Conservation (phyloP, 805 yeast genomes). For the Scheffersomyces lignosus region DNA sequence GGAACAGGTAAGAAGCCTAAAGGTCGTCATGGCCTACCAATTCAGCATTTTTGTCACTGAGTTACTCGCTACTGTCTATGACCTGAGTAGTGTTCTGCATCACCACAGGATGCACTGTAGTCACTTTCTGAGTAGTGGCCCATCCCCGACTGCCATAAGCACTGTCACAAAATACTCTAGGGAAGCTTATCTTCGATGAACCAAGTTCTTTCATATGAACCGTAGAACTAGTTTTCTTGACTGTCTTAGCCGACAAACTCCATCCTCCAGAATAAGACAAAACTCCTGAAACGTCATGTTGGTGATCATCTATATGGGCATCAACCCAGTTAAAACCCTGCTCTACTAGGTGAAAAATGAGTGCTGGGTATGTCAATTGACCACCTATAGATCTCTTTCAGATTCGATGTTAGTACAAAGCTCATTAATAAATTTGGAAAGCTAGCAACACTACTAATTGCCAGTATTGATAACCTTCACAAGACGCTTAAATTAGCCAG, state of each 20-base stretch:
- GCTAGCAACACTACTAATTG: too few relatives aligned
- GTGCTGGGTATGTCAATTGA: too few relatives aligned
- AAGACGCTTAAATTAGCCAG: too few relatives aligned
- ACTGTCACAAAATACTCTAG: not conserved
- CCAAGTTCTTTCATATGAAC: not conserved
- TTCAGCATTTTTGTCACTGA: not conserved
- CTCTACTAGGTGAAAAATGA: too few relatives aligned
- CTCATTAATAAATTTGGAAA: too few relatives aligned
- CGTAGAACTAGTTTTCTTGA: not conserved
- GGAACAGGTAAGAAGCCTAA: not conserved
- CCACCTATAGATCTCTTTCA: too few relatives aligned
- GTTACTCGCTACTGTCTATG: not conserved
- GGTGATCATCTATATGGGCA: not conserved
- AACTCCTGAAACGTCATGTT: not conserved
- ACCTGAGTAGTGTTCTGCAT: too few relatives aligned
- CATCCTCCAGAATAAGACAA: not conserved
- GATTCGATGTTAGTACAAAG: too few relatives aligned
- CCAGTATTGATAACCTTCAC: too few relatives aligned
- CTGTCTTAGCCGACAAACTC: not conserved
- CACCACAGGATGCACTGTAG: not conserved
- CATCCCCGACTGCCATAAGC: not conserved
- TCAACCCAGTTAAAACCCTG: not conserved
- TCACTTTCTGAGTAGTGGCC: not conserved
- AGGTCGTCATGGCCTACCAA: not conserved
- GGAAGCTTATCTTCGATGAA: not conserved